Base-by-base conservation (phyloP, 371 early-diverging fungal species). In the Basidiobolus heterosporus region DNA sequence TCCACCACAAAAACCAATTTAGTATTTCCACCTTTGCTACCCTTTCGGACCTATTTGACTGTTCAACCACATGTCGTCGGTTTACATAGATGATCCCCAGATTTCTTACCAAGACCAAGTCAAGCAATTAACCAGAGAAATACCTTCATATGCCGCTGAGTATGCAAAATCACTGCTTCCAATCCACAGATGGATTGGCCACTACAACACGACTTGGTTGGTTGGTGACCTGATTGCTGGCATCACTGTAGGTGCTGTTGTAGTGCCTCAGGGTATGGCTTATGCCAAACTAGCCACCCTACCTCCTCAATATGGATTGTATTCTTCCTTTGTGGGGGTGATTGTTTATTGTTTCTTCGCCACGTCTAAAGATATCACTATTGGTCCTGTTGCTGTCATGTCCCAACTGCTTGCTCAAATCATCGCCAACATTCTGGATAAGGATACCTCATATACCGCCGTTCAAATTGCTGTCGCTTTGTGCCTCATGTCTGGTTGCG, bases 341-440 rank as follows among this genome's bases (percentile, higher is more conserved):
- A 54, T 75, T 13, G 21, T 82, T 22, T 88, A 91, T 57, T 70
- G 68, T 44, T 57, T 87, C 21, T 80, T 88, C 58, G 87, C 81
- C 30, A 86, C 88, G 0, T 79, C 84, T 35, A 83, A 84, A 53
- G 89, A 87, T 54, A 82, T 86, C 19, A 82, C 82, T 18, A 81
- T 88, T 46, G 89, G 92, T 14, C 85, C 90, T 0, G 84, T 86
- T 11, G 86, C 90, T 21, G 88, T 89, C n/a, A 75, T 88, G 59
- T 82, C 85, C 2, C 63, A 82, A 16, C 60, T 88, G 9, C 65
- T 80, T 42, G 82, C 82, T 30, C 79, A 86, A 50, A 64, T 30
- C 30, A 30, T 30, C 76, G n/a, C 51, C 85, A 11, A 64, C 65
- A 19, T 18, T 18, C 21, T 23, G 1, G 22, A n/a, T 6, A 20